These are phyloP conservation scores for Knoxia roxburghii DNA, from an alignment of 257 asterid species.

Conservation along the genomic window DNA sequence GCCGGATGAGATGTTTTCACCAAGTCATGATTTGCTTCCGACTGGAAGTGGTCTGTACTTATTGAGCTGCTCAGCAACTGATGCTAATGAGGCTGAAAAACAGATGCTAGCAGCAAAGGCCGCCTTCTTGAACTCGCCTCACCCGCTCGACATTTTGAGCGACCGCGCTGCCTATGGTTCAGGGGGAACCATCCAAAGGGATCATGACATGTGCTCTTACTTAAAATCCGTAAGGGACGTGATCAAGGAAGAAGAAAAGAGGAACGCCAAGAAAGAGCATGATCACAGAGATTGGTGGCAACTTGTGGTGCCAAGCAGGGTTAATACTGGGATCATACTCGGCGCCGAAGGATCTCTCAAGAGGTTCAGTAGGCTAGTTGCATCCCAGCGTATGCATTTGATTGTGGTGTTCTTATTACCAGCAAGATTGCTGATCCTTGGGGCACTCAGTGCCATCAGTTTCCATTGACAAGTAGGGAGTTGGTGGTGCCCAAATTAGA, in stretches of 20 bases:
- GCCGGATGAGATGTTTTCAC: conserved; percentile 76
- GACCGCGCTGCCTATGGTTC: conserved; percentile 87
- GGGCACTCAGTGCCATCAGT: conserved; percentile 35
- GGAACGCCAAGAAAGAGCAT: conserved; percentile 50
- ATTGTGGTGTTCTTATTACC: conserved; percentile 74
- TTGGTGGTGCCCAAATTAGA: conserved; percentile 18
- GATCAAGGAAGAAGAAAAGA: conserved; percentile 56
- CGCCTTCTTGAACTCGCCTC: conserved; percentile 70
- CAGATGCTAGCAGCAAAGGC: conserved; percentile 57
- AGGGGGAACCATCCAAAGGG: conserved; percentile 76
- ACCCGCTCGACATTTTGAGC: conserved; percentile 88
- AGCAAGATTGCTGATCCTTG: conserved; percentile 51
- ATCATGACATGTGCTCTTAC: conserved; percentile 84
- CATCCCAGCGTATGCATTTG: conserved; percentile 77
- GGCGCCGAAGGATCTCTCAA: conserved; percentile 61
- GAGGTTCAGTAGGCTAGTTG: conserved; percentile 56
- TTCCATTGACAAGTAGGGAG: conserved; percentile 26
- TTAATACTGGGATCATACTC: conserved; percentile 44
- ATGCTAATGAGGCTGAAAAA: conserved; percentile 47
- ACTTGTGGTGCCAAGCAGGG: conserved; percentile 37
- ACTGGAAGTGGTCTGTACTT: conserved; percentile 78
- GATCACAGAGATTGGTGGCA: conserved; percentile 70
- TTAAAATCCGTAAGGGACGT: conserved; percentile 54
- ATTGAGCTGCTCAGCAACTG: conserved; percentile 38
- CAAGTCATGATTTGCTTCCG: conserved; percentile 86